Conservation (phyloP, 2,329 filamentous ascomycete genomes). For the Paramyrothecium roridum region DNA sequence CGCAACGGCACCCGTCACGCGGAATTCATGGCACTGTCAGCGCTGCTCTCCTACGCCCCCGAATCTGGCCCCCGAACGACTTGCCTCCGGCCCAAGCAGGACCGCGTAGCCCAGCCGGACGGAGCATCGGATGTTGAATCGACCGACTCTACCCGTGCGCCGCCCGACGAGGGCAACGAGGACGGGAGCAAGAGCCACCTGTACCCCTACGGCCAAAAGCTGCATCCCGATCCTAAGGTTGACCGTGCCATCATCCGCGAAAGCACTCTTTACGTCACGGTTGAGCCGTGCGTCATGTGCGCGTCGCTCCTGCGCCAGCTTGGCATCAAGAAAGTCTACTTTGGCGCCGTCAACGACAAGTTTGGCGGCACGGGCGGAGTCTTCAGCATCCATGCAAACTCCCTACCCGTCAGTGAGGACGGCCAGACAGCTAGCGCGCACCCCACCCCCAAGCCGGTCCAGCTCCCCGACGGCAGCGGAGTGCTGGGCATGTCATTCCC, state of each 20-base stretch:
- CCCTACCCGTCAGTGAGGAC: slow-evolving; percentile 34
- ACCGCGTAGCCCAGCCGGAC: slow-evolving; percentile 17
- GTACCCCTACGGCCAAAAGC: slow-evolving; percentile 60
- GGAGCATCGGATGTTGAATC: slow-evolving; percentile 19
- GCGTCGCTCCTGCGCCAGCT: slow-evolving; percentile 88
- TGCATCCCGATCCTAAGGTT: slow-evolving; percentile 53
- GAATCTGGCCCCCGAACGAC: slow-evolving; percentile 24
- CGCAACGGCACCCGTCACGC: slow-evolving; percentile 91
- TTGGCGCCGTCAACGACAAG: slow-evolving; percentile 92
- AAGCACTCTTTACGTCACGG: slow-evolving; percentile 86
- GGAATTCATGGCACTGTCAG: slow-evolving; percentile 82
- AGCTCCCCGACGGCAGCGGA: slow-evolving; percentile 31
- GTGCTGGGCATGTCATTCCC: slow-evolving; percentile 34
- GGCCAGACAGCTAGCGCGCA: slow-evolving; percentile 37
- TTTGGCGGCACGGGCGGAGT: slow-evolving; percentile 97
- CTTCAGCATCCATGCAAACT: slow-evolving; percentile 74
- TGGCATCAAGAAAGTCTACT: slow-evolving; percentile 85
- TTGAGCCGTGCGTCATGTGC: slow-evolving; percentile 99
- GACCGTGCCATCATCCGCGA: slow-evolving; percentile 67
- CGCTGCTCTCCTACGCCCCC: slow-evolving; percentile 43
- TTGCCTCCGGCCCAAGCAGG: slow-evolving; percentile 28
- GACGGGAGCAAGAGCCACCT: slow-evolving; percentile 53
- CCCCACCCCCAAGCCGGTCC: slow-evolving; percentile 30
- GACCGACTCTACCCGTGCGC: slow-evolving; percentile 9
- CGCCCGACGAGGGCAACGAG: slow-evolving; percentile 44